A percentile compares a stretch with the other conserved stretches of the same genome.
phyloP scores from a whole-genome alignment of 768 basidiomycete species.

The Tulasnella sp. region DNA sequence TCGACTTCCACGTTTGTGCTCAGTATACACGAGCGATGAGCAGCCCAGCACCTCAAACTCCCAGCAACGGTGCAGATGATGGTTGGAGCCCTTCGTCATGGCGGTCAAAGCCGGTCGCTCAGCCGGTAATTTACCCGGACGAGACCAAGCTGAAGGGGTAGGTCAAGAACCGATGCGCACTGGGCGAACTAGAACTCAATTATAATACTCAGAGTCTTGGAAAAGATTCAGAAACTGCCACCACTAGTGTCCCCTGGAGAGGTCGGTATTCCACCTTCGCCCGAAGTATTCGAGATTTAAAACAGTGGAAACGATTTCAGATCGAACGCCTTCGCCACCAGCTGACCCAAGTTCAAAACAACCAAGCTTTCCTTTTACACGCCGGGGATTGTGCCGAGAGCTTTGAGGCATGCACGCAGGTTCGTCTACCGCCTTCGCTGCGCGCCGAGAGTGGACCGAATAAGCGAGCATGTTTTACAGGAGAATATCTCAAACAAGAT shows the following conservation, averaged over 20 bases:
- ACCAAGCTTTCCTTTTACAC: constrained; percentile 90
- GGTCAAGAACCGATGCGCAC: constrained; percentile 4
- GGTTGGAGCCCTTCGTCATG: constrained; percentile 76
- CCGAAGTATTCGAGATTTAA: no score
- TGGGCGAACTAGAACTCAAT: not conserved
- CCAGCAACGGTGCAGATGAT: not conserved
- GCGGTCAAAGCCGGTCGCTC: constrained; percentile 65
- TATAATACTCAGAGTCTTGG: constrained; percentile 56
- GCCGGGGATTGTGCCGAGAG: constrained; percentile 98
- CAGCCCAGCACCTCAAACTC: not conserved
- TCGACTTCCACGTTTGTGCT: not conserved
- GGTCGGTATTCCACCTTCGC: constrained; percentile 46
- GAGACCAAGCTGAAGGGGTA: constrained; percentile 32
- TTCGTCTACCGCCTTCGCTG: constrained; percentile 38
- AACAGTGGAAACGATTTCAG: constrained; percentile 38
- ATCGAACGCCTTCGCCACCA: constrained; percentile 81
- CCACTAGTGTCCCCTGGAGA: constrained; percentile 91
- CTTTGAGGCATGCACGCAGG: constrained; percentile 85
- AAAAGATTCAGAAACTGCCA: constrained; percentile 71
- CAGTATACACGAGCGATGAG: not conserved
- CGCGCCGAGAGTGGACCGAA: not conserved
- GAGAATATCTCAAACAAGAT: constrained; percentile 85
- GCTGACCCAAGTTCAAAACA: constrained; percentile 70
- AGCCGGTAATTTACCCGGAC: constrained; percentile 74
- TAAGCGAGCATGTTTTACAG: constrained; percentile 39